Evolutionary conservation across 805 yeast genomes (phyloP), one percentile per base, ranked within the genome.

Genomic region (Torulaspora microellipsoides): DNA sequence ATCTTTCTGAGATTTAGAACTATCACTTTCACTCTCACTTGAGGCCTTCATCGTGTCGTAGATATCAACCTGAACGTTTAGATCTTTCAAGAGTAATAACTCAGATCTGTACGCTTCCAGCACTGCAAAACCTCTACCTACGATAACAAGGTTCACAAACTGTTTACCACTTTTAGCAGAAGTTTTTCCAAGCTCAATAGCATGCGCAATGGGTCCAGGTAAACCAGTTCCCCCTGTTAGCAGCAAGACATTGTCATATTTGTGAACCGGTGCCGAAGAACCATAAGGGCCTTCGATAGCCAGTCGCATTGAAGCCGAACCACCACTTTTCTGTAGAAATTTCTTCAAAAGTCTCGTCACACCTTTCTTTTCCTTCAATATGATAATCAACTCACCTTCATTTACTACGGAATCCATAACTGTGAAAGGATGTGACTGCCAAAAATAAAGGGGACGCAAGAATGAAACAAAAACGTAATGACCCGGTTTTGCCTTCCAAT

Each of bases 201-300:
- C 79, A 45, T 75, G 68, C 3, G 77, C 64, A 43, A 74, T 73
- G n/a, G 77, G 70, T 1, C 80, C 85, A 0, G 91, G 81, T 41
- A 85, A 68, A 43, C 93, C 93, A 39, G 78, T 78, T 30, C 93
- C 91, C 36, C 87, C 90, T 3, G 90, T 83, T 15, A 84, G 48
- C 31, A 81, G 70, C 8, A 82, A 69, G 7, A 81, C 75, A 44
- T 75, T 72, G 38, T 78, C 75, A 52, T 73, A 82, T 35, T 67
- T 63, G 23, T 68, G 64, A n/a, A 77, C 64, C 2, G 81, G 75
- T 3, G 76, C 57, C 2, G 73, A 51, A 31, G 69, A 68, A 1
- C 91, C 87, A 55, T 85, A 84, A 2, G 90, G 89, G 1, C 91
- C 90, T 56, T 84, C 91, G 3, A 79, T 33, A 5, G 69, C 60